phyloP scores from a whole-genome alignment of 148 eudicot genomes.

The Oxyria digyna region DNA sequence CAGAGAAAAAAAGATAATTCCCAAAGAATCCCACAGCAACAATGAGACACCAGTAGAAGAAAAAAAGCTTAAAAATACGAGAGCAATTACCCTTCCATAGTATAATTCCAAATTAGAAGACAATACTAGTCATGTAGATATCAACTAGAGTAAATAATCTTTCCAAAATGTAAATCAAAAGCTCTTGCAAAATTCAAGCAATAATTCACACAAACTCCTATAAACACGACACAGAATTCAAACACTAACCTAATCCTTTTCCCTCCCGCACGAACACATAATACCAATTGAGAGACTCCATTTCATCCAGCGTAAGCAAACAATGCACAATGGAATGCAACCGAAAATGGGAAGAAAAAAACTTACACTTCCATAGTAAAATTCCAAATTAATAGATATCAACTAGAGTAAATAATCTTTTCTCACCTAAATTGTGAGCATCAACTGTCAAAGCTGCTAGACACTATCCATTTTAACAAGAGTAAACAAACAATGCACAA shows the following conservation, averaged over 20 bases:
- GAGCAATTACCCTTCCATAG: neutral
- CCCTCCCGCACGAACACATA: neutral
- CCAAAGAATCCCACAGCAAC: neutral
- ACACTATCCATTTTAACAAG: neutral
- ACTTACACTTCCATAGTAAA: neutral
- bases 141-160: neutral
- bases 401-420: neutral
- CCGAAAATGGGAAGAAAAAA: neutral
- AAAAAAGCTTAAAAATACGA: too few relatives aligned
- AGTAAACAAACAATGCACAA: neutral
- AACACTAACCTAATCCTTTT: neutral
- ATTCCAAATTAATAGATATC: neutral
- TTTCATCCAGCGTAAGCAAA: neutral
- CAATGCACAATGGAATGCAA: neutral
- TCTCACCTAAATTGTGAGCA: too few relatives aligned
- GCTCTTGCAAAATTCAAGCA: neutral
- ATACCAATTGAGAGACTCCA: neutral
- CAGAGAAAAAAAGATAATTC: neutral
- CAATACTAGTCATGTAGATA: neutral
- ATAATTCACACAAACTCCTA: neutral
- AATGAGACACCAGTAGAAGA: neutral
- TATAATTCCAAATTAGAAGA: neutral
- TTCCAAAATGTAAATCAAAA: neutral
- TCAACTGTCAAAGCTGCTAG: too few relatives aligned
- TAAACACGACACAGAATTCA: neutral